These are phyloP conservation scores for Kazachstania viticola DNA, from an alignment of 805 yeast species.

Conservation along the genomic window DNA sequence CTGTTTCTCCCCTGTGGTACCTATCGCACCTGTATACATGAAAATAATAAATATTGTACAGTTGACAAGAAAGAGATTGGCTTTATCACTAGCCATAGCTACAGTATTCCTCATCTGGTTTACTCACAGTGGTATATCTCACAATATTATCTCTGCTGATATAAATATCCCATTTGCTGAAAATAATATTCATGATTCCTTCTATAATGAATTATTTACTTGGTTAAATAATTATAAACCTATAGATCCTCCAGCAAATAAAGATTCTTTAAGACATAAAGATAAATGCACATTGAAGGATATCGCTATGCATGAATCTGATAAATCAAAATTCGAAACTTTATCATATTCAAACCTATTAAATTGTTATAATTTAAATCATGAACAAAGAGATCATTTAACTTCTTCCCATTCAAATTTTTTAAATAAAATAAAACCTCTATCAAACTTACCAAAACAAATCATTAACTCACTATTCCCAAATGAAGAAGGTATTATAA, in stretches of 20 bases:
- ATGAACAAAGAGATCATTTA: neutral
- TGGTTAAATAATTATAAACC: neutral
- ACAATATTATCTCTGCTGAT: no score
- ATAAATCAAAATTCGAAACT: conserved; percentile 1
- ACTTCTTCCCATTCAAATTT: neutral
- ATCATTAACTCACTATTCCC: neutral
- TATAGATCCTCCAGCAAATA: neutral
- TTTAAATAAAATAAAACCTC: no score
- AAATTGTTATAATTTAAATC: neutral
- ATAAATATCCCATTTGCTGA: no score
- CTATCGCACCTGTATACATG: no score
- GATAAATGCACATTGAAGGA: conserved; percentile 3
- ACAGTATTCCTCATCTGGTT: no score
- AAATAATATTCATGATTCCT: neutral
- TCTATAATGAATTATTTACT: neutral
- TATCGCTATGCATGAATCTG: conserved; percentile 2
- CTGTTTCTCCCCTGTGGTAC: no score
- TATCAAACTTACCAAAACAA: neutral
- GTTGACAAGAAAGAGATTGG: no score
- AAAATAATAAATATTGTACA: no score
- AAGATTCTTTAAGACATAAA: conserved; percentile 2
- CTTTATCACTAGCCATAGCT: no score
- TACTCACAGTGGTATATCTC: no score
- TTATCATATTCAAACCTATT: conserved; percentile 8
- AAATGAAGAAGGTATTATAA: conserved; percentile 42